Evolutionary conservation across 371 early-diverging fungal species (phyloP), one percentile per base, ranked within the genome.

Genomic region (Mortierella sp.): DNA sequence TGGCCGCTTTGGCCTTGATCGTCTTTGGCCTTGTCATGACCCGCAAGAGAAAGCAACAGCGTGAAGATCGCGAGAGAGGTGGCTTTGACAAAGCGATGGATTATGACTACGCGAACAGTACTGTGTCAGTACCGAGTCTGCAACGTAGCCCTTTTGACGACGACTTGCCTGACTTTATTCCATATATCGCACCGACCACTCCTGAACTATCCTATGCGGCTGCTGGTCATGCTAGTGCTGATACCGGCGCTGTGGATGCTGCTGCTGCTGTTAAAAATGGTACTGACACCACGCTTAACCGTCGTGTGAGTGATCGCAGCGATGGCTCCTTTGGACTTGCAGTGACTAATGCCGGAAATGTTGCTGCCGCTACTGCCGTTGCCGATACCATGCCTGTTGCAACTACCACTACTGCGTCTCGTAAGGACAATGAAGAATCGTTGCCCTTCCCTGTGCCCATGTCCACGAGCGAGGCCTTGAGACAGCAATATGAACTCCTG

Each of bases 21-120:
- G 76, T 76, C 46, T 76, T 76, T 76, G 76, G 76, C 7, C 34
- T 76, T 21, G 76, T 76, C 26, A 48, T 76, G 65, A 76, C 70
- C 26, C 44, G 76, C 1, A 64, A 39, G 26, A 56, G 64, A n/a
- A 69, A 53, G 14, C 28, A 64, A 1, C 64, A 70, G n/a, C 47
- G 56, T 26, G 76, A 64, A 12, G 60, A 53, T 41, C 59, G 41
- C 8, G 58, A 53, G 4, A 31, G 31, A 1, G n/a, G 34, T n/a
- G 31, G 28, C 19, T 21, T 31, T 27, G 57, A 37, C 43, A 27
- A 47, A 43, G 30, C 52, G 23, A 9, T 44, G 27, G 56, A 42
- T 2, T 54, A 54, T 27, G 32, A 4, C 9, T 50, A 64, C 19
- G 64, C n/a, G n/a, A n/a, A n/a, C n/a, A n/a, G n/a, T n/a, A n/a